Evolutionary conservation across 331 rosid species (phyloP).

Genomic region (Quercus tomentella): DNA sequence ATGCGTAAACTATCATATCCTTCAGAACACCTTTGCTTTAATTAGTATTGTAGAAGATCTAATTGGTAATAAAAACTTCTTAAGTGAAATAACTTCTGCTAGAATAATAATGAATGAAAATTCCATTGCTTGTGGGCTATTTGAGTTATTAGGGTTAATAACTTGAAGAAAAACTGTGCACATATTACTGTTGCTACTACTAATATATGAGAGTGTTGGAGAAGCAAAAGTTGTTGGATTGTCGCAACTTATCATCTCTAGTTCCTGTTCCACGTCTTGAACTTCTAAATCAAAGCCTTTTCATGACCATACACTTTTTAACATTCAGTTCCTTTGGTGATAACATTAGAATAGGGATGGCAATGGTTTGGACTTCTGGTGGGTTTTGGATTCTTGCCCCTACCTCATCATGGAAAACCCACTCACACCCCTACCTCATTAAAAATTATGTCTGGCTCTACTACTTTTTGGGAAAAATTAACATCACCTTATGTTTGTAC

Average conservation of each 20-base stretch:
- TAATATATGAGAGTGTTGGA: not conserved
- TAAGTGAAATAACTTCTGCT: not conserved
- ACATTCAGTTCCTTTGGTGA: too few species aligned
- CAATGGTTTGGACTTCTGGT: not conserved
- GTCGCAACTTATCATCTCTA: not conserved
- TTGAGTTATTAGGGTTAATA: not conserved
- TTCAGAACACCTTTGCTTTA: not conserved
- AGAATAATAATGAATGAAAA: not conserved
- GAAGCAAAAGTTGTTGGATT: not conserved
- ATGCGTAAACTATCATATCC: not conserved
- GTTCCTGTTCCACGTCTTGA: not conserved
- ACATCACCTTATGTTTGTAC: not conserved
- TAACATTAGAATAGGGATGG: not conserved
- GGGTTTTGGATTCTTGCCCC: not conserved
- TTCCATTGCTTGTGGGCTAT: not conserved
- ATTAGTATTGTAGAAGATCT: not conserved
- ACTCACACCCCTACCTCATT: not conserved
- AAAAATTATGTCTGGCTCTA: not conserved
- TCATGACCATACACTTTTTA: not conserved
- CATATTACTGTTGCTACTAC: too few species aligned
- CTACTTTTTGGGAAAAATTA: not conserved
- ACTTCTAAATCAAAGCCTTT: not conserved
- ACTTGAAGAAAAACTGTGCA: too few species aligned
- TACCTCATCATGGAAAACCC: not conserved
- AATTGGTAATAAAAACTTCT: not conserved